Conservation (phyloP, 495 filamentous ascomycete genomes). For the Penicillium herquei region DNA sequence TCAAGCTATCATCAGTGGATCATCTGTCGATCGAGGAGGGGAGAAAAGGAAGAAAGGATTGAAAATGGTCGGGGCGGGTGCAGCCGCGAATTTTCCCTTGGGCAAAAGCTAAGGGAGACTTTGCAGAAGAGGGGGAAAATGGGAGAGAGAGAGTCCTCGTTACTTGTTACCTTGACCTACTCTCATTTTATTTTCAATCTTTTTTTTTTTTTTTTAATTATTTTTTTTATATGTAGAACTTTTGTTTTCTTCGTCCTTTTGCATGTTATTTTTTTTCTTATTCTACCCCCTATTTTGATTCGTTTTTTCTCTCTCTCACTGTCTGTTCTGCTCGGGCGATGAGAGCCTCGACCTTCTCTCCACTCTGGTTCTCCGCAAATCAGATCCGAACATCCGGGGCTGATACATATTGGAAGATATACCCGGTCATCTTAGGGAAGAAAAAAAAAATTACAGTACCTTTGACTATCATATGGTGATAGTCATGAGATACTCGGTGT, state of each 20-base stretch:
- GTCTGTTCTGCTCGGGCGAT: slow-evolving; percentile 21
- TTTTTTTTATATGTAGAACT: neutral
- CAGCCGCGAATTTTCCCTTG: slow-evolving; percentile 13
- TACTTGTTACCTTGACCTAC: too few relatives aligned
- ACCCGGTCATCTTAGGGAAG: neutral
- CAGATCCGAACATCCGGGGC: slow-evolving; percentile 9
- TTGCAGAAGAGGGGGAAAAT: neutral
- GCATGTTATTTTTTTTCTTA: neutral
- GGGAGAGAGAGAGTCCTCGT: neutral
- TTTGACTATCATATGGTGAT: too few relatives aligned
- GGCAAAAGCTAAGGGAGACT: neutral
- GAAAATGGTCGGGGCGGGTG: slow-evolving; percentile 18
- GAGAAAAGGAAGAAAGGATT: slow-evolving; percentile 9
- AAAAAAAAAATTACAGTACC: too few relatives aligned
- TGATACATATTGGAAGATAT: neutral
- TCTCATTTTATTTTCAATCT: too few relatives aligned
- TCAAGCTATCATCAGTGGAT: slow-evolving; percentile 21
- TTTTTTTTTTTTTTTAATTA: neutral
- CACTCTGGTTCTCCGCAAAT: slow-evolving; percentile 19
- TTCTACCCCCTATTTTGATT: slow-evolving; percentile 1
- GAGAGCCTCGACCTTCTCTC: slow-evolving; percentile 31
- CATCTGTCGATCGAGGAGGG: slow-evolving; percentile 18
- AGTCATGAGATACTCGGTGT: neutral
- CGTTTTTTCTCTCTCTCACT: slow-evolving; percentile 10
- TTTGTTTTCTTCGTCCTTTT: neutral